Evolutionary conservation across 345 rosid species (phyloP), one percentile per base, ranked within the genome.

Genomic region (Erucastrum elatum): DNA sequence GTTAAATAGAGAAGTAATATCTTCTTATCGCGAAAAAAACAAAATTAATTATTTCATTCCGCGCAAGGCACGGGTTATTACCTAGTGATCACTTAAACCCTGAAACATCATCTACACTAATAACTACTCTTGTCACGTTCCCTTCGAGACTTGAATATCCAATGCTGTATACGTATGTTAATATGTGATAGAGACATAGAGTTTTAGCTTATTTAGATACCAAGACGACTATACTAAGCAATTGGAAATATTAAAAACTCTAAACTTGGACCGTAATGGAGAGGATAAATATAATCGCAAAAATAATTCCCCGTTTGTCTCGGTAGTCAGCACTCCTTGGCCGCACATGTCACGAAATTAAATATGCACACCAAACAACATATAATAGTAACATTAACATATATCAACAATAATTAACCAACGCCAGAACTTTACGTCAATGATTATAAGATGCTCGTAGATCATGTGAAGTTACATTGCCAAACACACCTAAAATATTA

Each of bases 381-480:
- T 17, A 55, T 63, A 75, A 34, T 80, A 68, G 31, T 74, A 68
- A 49, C 17, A 68, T 61, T n/a, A n/a, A n/a, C n/a, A n/a, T n/a
- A 74, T 68, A 67, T 16, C 66, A 74, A 53, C 66, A 30, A 68
- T 39, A 7, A 74, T 59, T 79, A 67, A 68, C 37, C 64, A 75
- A 63, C 34, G 71, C 71, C 12, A 74, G 33, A 74, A 74, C 75
- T 68, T 63, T 80, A 80, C 79, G 79, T 75, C 71, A 80, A 80
- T 80, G 75, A 75, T 80, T 80, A 41, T 75, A 70, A 55, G 83
- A 80, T 80, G 76, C 72, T 75, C 68, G 31, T 16, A 56, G 79
- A 64, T 64, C 83, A 80, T 80, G 83, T 80, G 76, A 56, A 74
- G 72, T 75, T 75, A 64, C 83, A 64, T 58, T 64, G 71, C 72